Evolutionary conservation across 2,329 filamentous ascomycete species (phyloP).

Genomic region (Zymoseptoria brevis): DNA sequence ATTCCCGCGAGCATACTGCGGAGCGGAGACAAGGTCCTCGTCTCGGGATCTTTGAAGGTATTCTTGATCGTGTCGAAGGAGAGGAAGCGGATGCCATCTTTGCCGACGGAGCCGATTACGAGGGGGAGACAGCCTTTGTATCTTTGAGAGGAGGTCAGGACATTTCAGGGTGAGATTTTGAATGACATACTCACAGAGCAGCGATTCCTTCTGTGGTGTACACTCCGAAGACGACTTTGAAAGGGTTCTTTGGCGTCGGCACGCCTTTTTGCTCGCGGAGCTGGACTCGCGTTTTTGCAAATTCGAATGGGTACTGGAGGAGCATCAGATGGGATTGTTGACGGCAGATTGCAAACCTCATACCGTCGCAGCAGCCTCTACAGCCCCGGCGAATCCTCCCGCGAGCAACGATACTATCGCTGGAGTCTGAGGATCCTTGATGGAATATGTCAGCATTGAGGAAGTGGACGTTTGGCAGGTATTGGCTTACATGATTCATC

Average conservation of each 20-base stretch:
- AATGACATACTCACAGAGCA: constrained; percentile 33
- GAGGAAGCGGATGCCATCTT: constrained; percentile 59
- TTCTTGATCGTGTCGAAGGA: constrained; percentile 60
- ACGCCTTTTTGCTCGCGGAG: constrained; percentile 40
- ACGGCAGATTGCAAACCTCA: neutral
- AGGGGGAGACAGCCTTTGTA: constrained; percentile 58
- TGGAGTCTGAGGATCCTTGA: constrained; percentile 18
- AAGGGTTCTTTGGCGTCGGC: constrained; percentile 48
- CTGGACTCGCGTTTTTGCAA: constrained; percentile 58
- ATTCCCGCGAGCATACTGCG: constrained; percentile 57
- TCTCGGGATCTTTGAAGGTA: constrained; percentile 46
- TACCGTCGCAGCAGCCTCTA: constrained; percentile 28
- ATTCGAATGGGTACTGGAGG: constrained; percentile 54
- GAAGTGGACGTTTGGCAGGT: no score
- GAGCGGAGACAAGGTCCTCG: constrained; percentile 48
- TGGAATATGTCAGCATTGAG: neutral
- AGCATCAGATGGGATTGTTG: neutral
- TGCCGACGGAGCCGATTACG: constrained; percentile 53
- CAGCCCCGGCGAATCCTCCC: constrained; percentile 30
- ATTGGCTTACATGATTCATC: constrained; percentile 1
- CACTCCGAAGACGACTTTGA: constrained; percentile 49
- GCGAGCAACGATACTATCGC: constrained; percentile 30
- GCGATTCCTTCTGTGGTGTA: constrained; percentile 49
- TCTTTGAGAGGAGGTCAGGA: neutral
- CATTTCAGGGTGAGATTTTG: no score